phyloP scores from a whole-genome alignment of 805 yeast genomes.

The Lipomyces mesembrius region DNA sequence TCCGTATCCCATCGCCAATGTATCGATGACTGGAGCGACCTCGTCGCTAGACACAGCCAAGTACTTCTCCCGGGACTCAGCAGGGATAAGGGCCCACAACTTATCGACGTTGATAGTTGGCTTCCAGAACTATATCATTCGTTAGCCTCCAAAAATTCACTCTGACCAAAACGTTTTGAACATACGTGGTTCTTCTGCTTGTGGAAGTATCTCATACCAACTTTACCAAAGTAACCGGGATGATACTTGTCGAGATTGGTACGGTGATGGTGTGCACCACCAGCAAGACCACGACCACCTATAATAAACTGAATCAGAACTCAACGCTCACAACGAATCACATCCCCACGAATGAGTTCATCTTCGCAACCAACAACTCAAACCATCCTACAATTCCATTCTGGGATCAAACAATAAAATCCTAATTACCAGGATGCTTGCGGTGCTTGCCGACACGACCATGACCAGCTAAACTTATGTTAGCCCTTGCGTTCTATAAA shows the following conservation, averaged over 20 bases:
- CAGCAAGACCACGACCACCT: slow-evolving; percentile 99
- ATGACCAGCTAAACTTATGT: slow-evolving; percentile 82
- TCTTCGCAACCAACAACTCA: background rate
- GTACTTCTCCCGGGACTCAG: slow-evolving; percentile 92
- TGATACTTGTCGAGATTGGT: slow-evolving; percentile 99
- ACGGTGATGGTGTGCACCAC: slow-evolving; percentile 99
- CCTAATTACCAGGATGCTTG: slow-evolving; percentile 81
- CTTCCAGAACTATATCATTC: slow-evolving; percentile 61
- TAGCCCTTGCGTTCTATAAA: slow-evolving; percentile 28
- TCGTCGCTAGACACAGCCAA: slow-evolving; percentile 79
- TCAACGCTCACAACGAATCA: background rate
- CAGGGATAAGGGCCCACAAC: slow-evolving; percentile 96
- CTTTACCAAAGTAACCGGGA: slow-evolving; percentile 99
- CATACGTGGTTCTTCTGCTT: slow-evolving; percentile 41
- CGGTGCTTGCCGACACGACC: slow-evolving; percentile 99
- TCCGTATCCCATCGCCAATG: slow-evolving; percentile 99
- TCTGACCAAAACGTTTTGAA: background rate
- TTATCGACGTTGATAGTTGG: slow-evolving; percentile 98
- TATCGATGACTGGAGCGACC: slow-evolving; percentile 98
- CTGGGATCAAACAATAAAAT: background rate
- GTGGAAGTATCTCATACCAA: slow-evolving; percentile 87
- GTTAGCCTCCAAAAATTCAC: background rate
- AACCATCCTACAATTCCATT: background rate
- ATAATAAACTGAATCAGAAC: slow-evolving; percentile 1
- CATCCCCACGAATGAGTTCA: background rate